Conservation (phyloP, 2,329 filamentous ascomycete species). For the Colletotrichum tanaceti region DNA sequence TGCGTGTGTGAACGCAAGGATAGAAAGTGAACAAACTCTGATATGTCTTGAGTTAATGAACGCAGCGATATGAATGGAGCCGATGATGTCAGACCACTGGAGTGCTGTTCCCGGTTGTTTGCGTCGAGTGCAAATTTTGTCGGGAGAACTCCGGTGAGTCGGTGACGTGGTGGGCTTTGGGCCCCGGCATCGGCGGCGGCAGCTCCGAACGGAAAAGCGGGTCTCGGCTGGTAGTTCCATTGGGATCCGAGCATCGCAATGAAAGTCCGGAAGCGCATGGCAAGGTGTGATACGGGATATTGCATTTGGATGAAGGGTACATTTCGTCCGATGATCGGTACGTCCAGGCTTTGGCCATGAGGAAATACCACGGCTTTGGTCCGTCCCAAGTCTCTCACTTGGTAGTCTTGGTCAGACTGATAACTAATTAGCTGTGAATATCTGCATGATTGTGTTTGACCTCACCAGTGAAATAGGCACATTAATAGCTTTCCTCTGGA, state of each 20-base stretch:
- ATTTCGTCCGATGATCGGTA: no score
- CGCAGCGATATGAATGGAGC: constrained; percentile 1
- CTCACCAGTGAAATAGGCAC: neutral
- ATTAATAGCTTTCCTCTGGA: neutral
- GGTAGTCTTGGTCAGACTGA: constrained; percentile 21
- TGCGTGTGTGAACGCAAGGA: neutral
- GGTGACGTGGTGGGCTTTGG: constrained; percentile 17
- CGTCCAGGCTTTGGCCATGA: neutral
- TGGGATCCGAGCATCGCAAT: neutral
- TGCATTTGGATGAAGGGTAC: neutral
- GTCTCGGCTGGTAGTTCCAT: neutral
- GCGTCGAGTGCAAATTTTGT: constrained; percentile 34
- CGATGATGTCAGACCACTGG: constrained; percentile 33
- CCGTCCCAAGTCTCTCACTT: neutral
- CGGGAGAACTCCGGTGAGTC: constrained; percentile 31
- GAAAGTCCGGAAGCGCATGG: neutral
- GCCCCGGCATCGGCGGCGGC: constrained; percentile 35
- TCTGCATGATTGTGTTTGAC: constrained; percentile 34
- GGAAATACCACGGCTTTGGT: neutral
- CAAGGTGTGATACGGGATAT: neutral
- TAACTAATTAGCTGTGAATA: constrained; percentile 19
- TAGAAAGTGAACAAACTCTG: neutral
- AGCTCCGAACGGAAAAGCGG: constrained; percentile 29
- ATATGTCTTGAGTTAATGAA: neutral
- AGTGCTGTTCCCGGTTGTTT: constrained; percentile 10